A percentile compares a stretch with the other conserved stretches of the same genome.
These are phyloP conservation scores for Globisporangium radiosum DNA, from an alignment of 352 stramenopile genomes.

Conservation along the genomic window DNA sequence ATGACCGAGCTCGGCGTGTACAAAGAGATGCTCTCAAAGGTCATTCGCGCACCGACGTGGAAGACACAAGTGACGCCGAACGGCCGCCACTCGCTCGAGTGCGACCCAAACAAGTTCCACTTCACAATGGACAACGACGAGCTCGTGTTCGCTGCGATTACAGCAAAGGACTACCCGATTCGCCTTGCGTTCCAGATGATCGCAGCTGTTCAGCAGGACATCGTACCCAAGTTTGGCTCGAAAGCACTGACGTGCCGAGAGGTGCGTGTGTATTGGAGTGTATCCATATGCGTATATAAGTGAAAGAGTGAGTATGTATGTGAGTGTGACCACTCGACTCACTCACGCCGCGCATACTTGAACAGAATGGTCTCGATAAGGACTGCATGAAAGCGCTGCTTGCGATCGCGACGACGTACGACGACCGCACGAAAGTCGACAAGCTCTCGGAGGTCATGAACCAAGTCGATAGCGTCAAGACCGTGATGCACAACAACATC, in stretches of 20 bases:
- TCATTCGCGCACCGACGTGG: slow-evolving; percentile 79
- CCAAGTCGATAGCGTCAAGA: slow-evolving; percentile 77
- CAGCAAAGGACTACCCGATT: slow-evolving; percentile 76
- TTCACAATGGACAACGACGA: slow-evolving; percentile 88
- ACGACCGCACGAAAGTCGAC: slow-evolving; percentile 84
- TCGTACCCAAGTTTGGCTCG: slow-evolving; percentile 67
- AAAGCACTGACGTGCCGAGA: slow-evolving; percentile 75
- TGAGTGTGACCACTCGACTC: background rate
- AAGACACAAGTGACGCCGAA: slow-evolving; percentile 84
- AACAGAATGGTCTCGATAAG: slow-evolving; percentile 69
- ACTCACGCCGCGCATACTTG: background rate
- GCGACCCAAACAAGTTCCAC: slow-evolving; percentile 85
- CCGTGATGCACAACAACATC: slow-evolving; percentile 86
- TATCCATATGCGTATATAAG: background rate
- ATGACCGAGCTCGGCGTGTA: slow-evolving; percentile 55
- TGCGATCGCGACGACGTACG: slow-evolving; percentile 61
- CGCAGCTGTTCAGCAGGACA: slow-evolving; percentile 60
- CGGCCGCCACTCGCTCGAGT: slow-evolving; percentile 79
- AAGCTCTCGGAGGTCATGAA: slow-evolving; percentile 82
- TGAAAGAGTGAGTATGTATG: background rate
- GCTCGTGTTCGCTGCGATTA: slow-evolving; percentile 78
- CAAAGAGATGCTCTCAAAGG: slow-evolving; percentile 78
- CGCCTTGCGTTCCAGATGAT: slow-evolving; percentile 82
- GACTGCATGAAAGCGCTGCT: slow-evolving; percentile 61
- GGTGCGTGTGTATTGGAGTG: slow-evolving; percentile 19